Evolutionary conservation across 2,329 filamentous ascomycete genomes (phyloP), one percentile per base, ranked within the genome.

Genomic region (Trichophyton rubrum): DNA sequence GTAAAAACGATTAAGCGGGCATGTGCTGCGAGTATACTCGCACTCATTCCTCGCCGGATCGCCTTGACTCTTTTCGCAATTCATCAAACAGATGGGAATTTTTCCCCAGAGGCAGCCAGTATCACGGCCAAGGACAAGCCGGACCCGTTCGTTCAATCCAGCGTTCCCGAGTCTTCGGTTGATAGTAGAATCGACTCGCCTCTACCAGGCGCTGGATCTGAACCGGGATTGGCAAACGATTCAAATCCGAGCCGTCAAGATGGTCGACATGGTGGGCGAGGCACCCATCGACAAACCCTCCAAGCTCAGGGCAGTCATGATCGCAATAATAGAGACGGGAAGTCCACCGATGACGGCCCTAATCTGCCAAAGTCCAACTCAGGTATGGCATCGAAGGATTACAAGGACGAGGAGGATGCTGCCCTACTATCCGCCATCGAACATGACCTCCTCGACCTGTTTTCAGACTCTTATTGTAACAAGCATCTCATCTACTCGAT

Each of bases 401-500:
- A 55, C 30, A 27, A 30, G 40, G 70, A 71, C 56, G 71, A 76
- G 59, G 76, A 80, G 22, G 76, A 82, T 59, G 74, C 77, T 63
- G 75, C 74, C 56, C 77, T 84, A 61, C 73, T 84, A 51, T 73
- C 76, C 62, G 81, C 86, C 66, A 80, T 89, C 64, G 83, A 85
- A 68, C 75, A 80, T 59, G 76, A 77, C 24, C 77, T 90, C 53
- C 78, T 97, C 55, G 84, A 87, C 67, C 78, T 91, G 41, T 86
- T 96, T 66, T 83, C 82, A 15, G 90, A 96, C 73, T 79, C 82
- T 58, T 96, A 96, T 75, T 87, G 90, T 74, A 99, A 99, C 75
- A 95, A 91, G 76, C 90, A 96, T 75, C 77, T 97, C 35, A 77
- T 96, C 66, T 96, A 95, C 69, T 80, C 84, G 51, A 79, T 93